Percentiles rank a stretch among this genome's conserved stretches.
These are phyloP conservation scores for Fusarium sublunatum DNA, from an alignment of 2,329 filamentous ascomycete genomes.

Conservation along the genomic window DNA sequence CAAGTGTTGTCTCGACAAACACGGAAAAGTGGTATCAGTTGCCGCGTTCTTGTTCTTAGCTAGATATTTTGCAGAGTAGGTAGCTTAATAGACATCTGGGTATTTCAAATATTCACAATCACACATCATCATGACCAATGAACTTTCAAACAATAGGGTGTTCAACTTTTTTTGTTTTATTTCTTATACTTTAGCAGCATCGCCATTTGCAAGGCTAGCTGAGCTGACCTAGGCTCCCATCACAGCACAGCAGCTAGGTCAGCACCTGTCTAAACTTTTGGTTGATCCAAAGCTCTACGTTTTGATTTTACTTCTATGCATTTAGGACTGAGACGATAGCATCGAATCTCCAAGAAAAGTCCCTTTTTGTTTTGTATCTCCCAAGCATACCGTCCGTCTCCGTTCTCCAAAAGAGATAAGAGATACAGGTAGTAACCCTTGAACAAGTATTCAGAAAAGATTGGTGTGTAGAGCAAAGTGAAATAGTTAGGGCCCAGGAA, in stretches of 20 bases:
- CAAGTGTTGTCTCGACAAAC: not conserved
- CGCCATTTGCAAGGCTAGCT: constrained; percentile 37
- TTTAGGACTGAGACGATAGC: constrained; percentile 21
- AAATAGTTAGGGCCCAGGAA: constrained; percentile 23
- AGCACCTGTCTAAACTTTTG: constrained; percentile 37
- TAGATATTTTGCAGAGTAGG: not conserved
- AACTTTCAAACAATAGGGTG: not conserved
- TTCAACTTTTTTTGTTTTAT: constrained; percentile 19
- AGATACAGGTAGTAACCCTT: constrained; percentile 25
- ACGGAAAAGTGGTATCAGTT: not conserved
- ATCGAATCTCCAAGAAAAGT: constrained; percentile 21
- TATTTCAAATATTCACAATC: not conserved
- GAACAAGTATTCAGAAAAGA: constrained; percentile 27
- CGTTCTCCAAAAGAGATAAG: constrained; percentile 7
- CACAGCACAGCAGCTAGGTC: constrained; percentile 23
- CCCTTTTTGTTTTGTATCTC: constrained; percentile 26
- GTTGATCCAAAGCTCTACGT: constrained; percentile 35
- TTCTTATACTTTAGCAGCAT: constrained; percentile 29
- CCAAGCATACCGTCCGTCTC: constrained; percentile 22
- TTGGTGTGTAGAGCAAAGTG: constrained; percentile 42
- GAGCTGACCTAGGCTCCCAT: constrained; percentile 15
- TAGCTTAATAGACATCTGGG: not conserved
- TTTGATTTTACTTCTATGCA: constrained; percentile 36
- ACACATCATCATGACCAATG: not conserved
- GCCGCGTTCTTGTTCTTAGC: not conserved